phyloP scores from a whole-genome alignment of 805 yeast species.

The Torulaspora franciscae region DNA sequence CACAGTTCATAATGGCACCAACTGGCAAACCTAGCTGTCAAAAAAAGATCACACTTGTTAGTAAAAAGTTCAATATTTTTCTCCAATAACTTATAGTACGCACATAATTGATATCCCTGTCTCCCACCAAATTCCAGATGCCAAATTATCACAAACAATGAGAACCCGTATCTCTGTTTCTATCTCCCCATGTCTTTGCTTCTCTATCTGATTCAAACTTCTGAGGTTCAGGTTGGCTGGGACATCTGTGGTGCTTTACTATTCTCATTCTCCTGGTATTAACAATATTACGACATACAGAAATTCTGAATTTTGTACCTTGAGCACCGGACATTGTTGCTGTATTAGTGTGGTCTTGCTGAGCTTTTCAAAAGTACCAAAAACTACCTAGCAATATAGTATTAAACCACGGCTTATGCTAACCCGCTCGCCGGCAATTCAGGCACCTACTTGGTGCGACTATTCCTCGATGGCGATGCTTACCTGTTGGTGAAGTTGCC shows the following conservation, averaged over 20 bases:
- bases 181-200: not conserved
- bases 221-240: not conserved
- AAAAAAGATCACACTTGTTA: conserved; percentile 17
- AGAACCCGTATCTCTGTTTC: not conserved
- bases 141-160: not conserved
- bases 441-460: not conserved
- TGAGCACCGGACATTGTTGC: conserved; percentile 88
- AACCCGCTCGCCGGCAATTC: not conserved
- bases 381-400: not conserved
- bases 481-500: not conserved
- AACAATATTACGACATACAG: conserved; percentile 60
- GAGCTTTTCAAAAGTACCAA: not conserved
- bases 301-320: conserved; percentile 99
- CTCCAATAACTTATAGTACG: not conserved
- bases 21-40: conserved; percentile 94
- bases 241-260: not conserved
- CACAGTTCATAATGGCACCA: conserved; percentile 99
- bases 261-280: not conserved
- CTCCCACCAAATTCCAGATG: not conserved
- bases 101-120: not conserved
- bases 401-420: not conserved
- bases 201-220: not conserved
- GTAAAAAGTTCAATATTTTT: conserved; percentile 9
- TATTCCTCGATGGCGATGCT: conserved; percentile 7
- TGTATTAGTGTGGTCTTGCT: conserved; percentile 21